Percentiles rank a stretch among this genome's conserved stretches.
phyloP scores from a whole-genome alignment of 805 yeast species.

The Tetrapisispora namnaoensis region DNA sequence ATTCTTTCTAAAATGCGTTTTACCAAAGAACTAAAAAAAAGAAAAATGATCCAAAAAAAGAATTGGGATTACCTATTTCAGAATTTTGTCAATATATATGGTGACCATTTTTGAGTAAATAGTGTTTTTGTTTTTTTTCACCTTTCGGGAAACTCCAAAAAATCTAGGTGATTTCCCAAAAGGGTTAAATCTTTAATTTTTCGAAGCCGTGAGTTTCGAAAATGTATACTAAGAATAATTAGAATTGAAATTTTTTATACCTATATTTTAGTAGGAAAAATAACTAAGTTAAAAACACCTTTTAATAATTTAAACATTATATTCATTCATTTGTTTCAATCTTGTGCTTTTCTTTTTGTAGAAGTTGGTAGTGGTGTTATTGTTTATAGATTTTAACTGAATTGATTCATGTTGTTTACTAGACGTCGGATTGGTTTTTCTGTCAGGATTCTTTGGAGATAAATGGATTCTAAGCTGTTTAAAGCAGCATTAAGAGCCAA shows the following conservation, averaged over 20 bases:
- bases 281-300: background rate
- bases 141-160: background rate
- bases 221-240: background rate
- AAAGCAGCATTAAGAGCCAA: too few relatives aligned
- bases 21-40: too few relatives aligned
- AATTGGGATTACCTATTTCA: background rate
- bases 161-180: background rate
- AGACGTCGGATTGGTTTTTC: too few relatives aligned
- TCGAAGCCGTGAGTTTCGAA: background rate
- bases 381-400: too few relatives aligned
- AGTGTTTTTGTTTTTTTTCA: background rate
- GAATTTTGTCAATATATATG: background rate
- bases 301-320: too few relatives aligned
- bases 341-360: too few relatives aligned
- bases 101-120: background rate
- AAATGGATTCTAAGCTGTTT: too few relatives aligned
- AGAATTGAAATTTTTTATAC: background rate
- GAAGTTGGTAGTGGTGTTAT: too few relatives aligned
- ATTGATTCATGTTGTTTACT: too few relatives aligned
- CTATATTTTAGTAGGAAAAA: background rate
- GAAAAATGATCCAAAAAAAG: background rate
- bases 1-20: background rate
- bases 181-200: constrained; percentile 2
- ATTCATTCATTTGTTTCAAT: too few relatives aligned
- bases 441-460: too few relatives aligned